Percentiles rank a stretch among this genome's conserved stretches.
Conservation (phyloP, 108 stramenopile genomes). For the Fistulifera solaris region DNA sequence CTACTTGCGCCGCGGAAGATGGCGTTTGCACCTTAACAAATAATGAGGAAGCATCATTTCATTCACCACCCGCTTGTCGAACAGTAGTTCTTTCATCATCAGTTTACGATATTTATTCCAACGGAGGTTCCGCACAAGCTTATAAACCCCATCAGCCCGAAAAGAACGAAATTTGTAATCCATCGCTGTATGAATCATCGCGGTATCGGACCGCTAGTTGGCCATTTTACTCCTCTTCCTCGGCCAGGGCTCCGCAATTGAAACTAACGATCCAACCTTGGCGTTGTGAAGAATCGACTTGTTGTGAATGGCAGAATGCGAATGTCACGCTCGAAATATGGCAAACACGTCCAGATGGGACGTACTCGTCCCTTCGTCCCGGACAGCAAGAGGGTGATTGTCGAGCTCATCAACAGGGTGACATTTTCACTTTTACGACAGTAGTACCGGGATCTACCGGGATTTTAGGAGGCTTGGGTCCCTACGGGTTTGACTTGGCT, state of each 20-base stretch:
- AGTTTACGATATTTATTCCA: slow-evolving; percentile 6
- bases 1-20: background rate
- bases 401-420: slow-evolving; percentile 25
- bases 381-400: slow-evolving; percentile 36
- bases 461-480: slow-evolving; percentile 41
- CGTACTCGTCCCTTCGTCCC: slow-evolving; percentile 36
- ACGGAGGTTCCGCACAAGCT: slow-evolving; percentile 51
- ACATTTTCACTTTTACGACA: slow-evolving; percentile 25
- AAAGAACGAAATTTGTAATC: slow-evolving; percentile 14
- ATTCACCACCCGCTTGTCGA: background rate
- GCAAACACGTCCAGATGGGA: slow-evolving; percentile 58
- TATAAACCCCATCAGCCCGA: slow-evolving; percentile 47
- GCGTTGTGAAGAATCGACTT: background rate
- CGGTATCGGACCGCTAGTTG: background rate
- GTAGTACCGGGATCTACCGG: slow-evolving; percentile 51
- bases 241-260: background rate
- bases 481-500: slow-evolving; percentile 4
- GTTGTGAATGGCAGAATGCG: background rate
- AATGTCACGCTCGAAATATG: slow-evolving; percentile 33
- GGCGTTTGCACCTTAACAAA: background rate
- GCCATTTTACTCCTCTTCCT: background rate
- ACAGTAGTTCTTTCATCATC: background rate
- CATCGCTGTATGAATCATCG: slow-evolving; percentile 6
- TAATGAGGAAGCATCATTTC: background rate
- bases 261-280: slow-evolving; percentile 8